A percentile compares a stretch with the other conserved stretches of the same genome.
phyloP scores from a whole-genome alignment of 805 yeast genomes.

The Scheffersomyces coipomensis region DNA sequence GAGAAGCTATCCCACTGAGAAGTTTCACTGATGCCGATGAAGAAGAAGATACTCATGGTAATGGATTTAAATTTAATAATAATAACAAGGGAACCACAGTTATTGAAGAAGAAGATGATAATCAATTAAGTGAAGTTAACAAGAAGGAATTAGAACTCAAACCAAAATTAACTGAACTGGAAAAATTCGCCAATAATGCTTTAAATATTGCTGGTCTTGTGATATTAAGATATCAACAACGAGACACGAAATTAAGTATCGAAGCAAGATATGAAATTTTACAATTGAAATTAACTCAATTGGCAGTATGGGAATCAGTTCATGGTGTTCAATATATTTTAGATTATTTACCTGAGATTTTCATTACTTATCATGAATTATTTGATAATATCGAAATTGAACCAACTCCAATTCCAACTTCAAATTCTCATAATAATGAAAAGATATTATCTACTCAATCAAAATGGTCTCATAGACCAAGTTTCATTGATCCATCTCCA shows the following conservation, averaged over 20 bases:
- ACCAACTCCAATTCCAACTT: background rate
- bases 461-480: slow-evolving; percentile 42
- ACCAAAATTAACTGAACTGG: slow-evolving; percentile 40
- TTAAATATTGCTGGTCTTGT: slow-evolving; percentile 40
- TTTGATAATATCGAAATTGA: slow-evolving; percentile 32
- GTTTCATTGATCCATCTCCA: slow-evolving; percentile 33
- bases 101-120: background rate
- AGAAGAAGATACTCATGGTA: background rate
- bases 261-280: slow-evolving; percentile 48
- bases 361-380: slow-evolving; percentile 53
- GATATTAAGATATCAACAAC: slow-evolving; percentile 25
- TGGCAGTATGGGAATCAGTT: slow-evolving; percentile 63
- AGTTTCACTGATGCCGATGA: background rate
- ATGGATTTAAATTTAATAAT: background rate
- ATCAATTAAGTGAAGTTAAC: background rate
- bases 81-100: background rate
- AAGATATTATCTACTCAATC: background rate
- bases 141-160: background rate
- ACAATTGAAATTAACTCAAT: slow-evolving; percentile 72
- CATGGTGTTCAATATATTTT: slow-evolving; percentile 58
- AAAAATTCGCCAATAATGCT: slow-evolving; percentile 55
- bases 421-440: background rate
- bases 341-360: slow-evolving; percentile 65
- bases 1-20: slow-evolving; percentile 2
- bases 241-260: slow-evolving; percentile 20